These are phyloP conservation scores for Cercospora sp. DNA, from an alignment of 2,329 filamentous ascomycete genomes.

Conservation along the genomic window DNA sequence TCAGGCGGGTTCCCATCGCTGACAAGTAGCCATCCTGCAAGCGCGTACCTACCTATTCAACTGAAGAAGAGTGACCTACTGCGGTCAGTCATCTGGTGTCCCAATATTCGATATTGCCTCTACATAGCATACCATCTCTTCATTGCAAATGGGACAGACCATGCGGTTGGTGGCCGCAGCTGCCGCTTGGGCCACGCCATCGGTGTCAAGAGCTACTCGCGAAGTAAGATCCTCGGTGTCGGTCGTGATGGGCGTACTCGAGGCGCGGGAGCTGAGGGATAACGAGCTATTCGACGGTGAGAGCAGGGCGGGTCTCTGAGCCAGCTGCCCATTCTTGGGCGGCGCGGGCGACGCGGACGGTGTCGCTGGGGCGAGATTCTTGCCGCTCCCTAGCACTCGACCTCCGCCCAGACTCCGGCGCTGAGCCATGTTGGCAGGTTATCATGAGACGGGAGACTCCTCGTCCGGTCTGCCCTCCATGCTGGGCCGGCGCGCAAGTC, in stretches of 20 bases:
- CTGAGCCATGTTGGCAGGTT: conserved; percentile 63
- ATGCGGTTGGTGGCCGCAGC: conserved; percentile 66
- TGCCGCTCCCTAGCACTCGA: conserved; percentile 84
- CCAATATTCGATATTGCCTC: neutral
- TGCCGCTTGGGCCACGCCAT: conserved; percentile 56
- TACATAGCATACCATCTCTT: conserved; percentile 76
- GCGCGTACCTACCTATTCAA: conserved; percentile 66
- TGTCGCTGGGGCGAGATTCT: conserved; percentile 69
- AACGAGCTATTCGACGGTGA: conserved; percentile 71
- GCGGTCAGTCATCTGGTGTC: conserved; percentile 30
- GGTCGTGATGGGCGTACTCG: conserved; percentile 68
- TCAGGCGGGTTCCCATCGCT: conserved; percentile 22
- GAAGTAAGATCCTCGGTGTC: conserved; percentile 77
- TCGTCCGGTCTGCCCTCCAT: conserved; percentile 9
- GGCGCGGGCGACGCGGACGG: conserved; percentile 58
- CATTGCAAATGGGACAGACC: conserved; percentile 95
- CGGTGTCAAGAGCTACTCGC: conserved; percentile 71
- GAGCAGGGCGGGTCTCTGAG: conserved; percentile 46
- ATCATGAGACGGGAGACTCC: neutral
- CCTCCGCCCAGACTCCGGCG: conserved; percentile 84
- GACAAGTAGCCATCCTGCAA: neutral
- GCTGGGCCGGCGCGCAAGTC: conserved; percentile 10
- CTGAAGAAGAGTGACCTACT: conserved; percentile 83
- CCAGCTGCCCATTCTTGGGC: conserved; percentile 46
- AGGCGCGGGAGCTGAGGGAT: conserved; percentile 75